phyloP scores from a whole-genome alignment of 257 asterid genomes.

The Salvia rosmarinus region DNA sequence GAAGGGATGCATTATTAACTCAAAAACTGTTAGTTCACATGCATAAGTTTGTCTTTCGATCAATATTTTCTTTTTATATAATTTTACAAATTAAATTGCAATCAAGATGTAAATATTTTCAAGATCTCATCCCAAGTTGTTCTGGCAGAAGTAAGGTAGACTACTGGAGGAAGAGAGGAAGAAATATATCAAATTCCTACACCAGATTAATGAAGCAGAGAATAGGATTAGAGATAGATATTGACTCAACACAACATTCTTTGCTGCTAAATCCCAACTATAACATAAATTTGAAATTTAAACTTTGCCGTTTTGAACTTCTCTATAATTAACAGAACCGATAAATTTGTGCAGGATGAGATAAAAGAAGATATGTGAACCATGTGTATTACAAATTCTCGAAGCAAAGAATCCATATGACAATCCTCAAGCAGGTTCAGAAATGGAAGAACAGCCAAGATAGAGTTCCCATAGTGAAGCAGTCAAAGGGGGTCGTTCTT shows the following conservation, averaged over 20 bases:
- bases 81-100: no score
- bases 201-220: neutral
- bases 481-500: neutral
- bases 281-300: neutral
- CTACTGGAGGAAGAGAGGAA: no score
- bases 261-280: neutral
- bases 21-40: neutral
- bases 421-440: conserved; percentile 16
- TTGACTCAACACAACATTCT: no score
- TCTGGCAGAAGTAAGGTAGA: no score
- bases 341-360: conserved; percentile 27
- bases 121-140: neutral
- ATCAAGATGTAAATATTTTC: neutral
- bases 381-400: conserved; percentile 15
- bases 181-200: neutral
- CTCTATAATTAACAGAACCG: neutral
- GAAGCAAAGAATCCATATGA: conserved; percentile 34
- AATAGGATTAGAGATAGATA: neutral
- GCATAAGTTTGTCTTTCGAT: conserved; percentile 1
- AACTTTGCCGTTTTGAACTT: neutral
- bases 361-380: conserved; percentile 26
- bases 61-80: no score
- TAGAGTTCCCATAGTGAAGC: conserved; percentile 27
- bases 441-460: conserved; percentile 12
- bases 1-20: neutral